phyloP scores from a whole-genome alignment of 345 rosid species.

The Balakata baccata region DNA sequence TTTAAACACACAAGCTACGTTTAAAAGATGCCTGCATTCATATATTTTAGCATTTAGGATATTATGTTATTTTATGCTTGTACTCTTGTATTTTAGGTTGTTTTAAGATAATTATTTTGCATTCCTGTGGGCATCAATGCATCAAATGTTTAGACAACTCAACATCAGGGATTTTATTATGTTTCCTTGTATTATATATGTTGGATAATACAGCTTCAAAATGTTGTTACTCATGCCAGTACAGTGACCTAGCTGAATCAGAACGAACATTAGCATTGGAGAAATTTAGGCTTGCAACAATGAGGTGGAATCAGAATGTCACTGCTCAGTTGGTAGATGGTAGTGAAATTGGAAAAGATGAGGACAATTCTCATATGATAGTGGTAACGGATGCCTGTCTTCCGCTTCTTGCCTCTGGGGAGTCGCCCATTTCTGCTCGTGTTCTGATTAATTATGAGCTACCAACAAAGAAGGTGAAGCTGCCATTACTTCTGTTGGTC shows the following conservation, averaged over 20 bases:
- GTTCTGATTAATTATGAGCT: conserved; percentile 81
- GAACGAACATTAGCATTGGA: conserved; percentile 55
- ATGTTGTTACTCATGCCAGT: conserved; percentile 40
- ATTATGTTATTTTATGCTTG: not conserved
- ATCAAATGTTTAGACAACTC: not conserved
- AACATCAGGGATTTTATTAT: not conserved
- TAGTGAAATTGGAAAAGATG: conserved; percentile 37
- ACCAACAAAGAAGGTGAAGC: conserved; percentile 71
- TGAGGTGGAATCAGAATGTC: conserved; percentile 52
- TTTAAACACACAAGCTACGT: not conserved
- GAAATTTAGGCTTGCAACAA: conserved; percentile 52
- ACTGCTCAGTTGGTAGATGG: conserved; percentile 36
- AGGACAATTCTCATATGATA: conserved; percentile 55
- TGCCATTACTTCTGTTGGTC: not conserved
- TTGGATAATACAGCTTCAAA: not conserved
- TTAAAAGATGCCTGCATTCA: not conserved
- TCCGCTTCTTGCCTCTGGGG: conserved; percentile 62
- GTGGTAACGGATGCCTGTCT: conserved; percentile 84
- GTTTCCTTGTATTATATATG: not conserved
- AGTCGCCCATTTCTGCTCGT: conserved; percentile 57
- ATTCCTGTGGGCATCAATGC: not conserved
- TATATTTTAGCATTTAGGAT: not conserved
- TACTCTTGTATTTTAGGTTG: not conserved
- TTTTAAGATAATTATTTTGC: not conserved
- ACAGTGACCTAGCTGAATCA: conserved; percentile 66